Evolutionary conservation across 176 grass and related monocot species (phyloP).

Genomic region (Ananas comosus): DNA sequence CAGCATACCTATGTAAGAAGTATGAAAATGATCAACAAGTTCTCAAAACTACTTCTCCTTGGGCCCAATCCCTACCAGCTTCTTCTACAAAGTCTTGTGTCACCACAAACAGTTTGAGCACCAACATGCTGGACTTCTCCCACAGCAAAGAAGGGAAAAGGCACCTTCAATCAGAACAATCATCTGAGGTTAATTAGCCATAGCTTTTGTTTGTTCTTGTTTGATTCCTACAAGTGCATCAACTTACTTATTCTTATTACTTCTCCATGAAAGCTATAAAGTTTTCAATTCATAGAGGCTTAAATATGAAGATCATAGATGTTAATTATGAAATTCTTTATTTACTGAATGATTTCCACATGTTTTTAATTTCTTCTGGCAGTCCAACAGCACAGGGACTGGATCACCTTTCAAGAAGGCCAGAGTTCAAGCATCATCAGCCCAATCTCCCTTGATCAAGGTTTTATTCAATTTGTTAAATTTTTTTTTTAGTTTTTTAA

Average conservation of each 20-base stretch:
- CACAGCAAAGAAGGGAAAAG: slow-evolving; percentile 44
- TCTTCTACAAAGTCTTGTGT: slow-evolving; percentile 68
- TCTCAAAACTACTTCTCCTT: slow-evolving; percentile 30
- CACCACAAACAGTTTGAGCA: slow-evolving; percentile 39
- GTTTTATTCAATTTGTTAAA: too few relatives aligned
- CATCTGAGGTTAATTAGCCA: slow-evolving; percentile 27
- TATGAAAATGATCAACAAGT: slow-evolving; percentile 23
- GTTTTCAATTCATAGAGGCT: not conserved
- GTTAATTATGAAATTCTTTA: not conserved
- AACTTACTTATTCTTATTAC: not conserved
- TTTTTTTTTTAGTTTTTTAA: not conserved
- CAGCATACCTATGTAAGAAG: not conserved
- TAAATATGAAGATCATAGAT: not conserved
- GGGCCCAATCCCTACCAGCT: slow-evolving; percentile 29
- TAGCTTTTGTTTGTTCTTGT: not conserved
- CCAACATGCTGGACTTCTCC: slow-evolving; percentile 68
- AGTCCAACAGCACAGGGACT: slow-evolving; percentile 61
- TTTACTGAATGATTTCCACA: not conserved
- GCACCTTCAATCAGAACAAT: slow-evolving; percentile 14
- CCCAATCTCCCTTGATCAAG: slow-evolving; percentile 64
- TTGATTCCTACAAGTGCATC: not conserved
- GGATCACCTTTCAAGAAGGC: slow-evolving; percentile 93
- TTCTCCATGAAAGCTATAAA: too few relatives aligned
- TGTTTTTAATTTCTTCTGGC: slow-evolving; percentile 6
- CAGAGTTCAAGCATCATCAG: slow-evolving; percentile 56